phyloP scores from a whole-genome alignment of 768 basidiomycete genomes.

The Boletus pseudo-olivaceus region DNA sequence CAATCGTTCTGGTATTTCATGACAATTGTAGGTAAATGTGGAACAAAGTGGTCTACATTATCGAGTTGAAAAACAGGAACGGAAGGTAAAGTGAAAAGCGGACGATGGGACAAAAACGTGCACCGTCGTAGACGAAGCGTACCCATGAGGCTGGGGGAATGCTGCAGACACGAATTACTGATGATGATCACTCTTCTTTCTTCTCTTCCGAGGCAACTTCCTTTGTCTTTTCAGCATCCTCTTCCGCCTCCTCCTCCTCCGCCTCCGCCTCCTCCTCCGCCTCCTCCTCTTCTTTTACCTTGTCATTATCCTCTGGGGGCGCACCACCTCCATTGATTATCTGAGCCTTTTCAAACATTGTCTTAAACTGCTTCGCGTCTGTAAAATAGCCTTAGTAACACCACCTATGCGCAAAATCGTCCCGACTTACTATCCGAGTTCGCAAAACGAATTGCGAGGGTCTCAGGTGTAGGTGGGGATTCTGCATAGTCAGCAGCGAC shows the following conservation, averaged over 20 bases:
- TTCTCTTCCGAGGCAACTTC: constrained; percentile 31
- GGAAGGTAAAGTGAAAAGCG: constrained; percentile 11
- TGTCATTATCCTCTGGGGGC: constrained; percentile 23
- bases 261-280: constrained; percentile 28
- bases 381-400: constrained; percentile 33
- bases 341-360: constrained; percentile 83
- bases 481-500: constrained; percentile 95
- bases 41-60: constrained; percentile 31
- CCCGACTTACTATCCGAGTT: constrained; percentile 88
- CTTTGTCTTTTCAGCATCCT: constrained; percentile 36
- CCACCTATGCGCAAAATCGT: background rate
- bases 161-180: constrained; percentile 1
- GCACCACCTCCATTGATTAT: constrained; percentile 48
- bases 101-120: background rate
- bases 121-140: constrained; percentile 6
- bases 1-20: constrained; percentile 25
- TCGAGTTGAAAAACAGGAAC: constrained; percentile 7
- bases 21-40: constrained; percentile 26
- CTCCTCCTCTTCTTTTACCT: constrained; percentile 24
- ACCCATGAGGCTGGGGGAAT: constrained; percentile 8
- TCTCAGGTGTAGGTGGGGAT: constrained; percentile 84
- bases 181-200: constrained; percentile 27
- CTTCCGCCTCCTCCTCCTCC: constrained; percentile 25
- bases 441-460: constrained; percentile 96
- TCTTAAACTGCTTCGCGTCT: constrained; percentile 84